Evolutionary conservation across 495 filamentous ascomycete genomes (phyloP).

Genomic region (Annulohypoxylon stygium): DNA sequence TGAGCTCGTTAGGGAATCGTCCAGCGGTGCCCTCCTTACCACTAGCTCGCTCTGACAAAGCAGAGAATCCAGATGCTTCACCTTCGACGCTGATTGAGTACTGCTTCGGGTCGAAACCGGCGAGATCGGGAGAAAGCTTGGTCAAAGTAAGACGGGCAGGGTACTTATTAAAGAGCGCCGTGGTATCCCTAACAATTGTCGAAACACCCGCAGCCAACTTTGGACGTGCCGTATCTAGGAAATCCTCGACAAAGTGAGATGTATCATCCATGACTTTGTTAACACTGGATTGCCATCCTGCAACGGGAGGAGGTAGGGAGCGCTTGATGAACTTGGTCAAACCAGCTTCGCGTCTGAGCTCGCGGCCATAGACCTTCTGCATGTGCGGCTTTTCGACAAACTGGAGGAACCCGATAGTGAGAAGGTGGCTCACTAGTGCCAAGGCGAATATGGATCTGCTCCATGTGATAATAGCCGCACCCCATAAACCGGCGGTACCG

Average conservation of each 20-base stretch:
- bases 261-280: conserved; percentile 89
- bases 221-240: conserved; percentile 87
- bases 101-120: conserved; percentile 84
- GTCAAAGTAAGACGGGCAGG: conserved; percentile 90
- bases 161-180: conserved; percentile 87
- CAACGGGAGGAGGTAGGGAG: conserved; percentile 83
- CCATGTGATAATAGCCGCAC: conserved; percentile 90
- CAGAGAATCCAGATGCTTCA: conserved; percentile 64
- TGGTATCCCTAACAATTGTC: conserved; percentile 88
- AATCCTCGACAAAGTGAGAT: conserved; percentile 88
- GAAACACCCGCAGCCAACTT: conserved; percentile 89
- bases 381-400: conserved; percentile 97
- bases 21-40: conserved; percentile 62
- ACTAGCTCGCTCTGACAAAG: conserved; percentile 63
- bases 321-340: conserved; percentile 90
- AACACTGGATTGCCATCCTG: conserved; percentile 80
- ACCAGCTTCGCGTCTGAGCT: conserved; percentile 87
- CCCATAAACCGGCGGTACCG: conserved; percentile 96
- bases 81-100: conserved; percentile 84
- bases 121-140: conserved; percentile 82
- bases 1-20: conserved; percentile 64
- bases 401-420: conserved; percentile 89
- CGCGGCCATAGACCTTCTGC: conserved; percentile 94
- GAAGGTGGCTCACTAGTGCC: conserved; percentile 85
- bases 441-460: conserved; percentile 85